Evolutionary conservation across 306 rosid species (phyloP), one percentile per base, ranked within the genome.

Genomic region (Prunus kanzakura): DNA sequence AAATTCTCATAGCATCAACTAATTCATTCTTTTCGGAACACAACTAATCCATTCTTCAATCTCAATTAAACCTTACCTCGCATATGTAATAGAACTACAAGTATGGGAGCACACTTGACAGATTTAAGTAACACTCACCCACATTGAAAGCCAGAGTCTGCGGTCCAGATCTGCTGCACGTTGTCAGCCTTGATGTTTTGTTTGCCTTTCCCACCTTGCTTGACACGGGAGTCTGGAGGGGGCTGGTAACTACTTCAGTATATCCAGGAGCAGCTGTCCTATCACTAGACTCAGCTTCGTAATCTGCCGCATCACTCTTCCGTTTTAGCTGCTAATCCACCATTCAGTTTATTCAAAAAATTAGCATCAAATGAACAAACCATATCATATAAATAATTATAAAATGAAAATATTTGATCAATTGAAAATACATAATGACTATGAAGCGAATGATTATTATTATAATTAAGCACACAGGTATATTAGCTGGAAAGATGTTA

Each of bases 151-250:
- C 86, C 45, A 96, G 89, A 79, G 96, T 92, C 80, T 84, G 95
- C 56, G 88, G 87, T 82, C 91, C 97, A 75, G 96, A 73, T 84
- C 73, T 95, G 78, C 67, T 88, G 84, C 85, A 86, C 85, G 90
- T 95, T 20, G 89, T 84, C 68, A 86, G 65, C 86, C 94, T 92
- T 71, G 97, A 86, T 50, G 89, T 82, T 83, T 92, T 95, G 84
- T 81, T 85, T 75, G 88, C 90, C 86, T 88, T 95, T 65, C 89
- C 91, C 22, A 29, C 80, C 84, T 89, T 94, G 71, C 80, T 83
- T 47, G 98, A 86, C 54, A 73, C 82, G 63, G 97, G 96, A 30
- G 97, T 92, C 79, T 87, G 96, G 74, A 86, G 80, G 62, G 89
- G 65, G 79, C 84, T 83, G 73, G 72, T 85, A 63, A 65, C 87